Evolutionary conservation across 306 rosid genomes (phyloP).

Genomic region (Mimosa pudica): DNA sequence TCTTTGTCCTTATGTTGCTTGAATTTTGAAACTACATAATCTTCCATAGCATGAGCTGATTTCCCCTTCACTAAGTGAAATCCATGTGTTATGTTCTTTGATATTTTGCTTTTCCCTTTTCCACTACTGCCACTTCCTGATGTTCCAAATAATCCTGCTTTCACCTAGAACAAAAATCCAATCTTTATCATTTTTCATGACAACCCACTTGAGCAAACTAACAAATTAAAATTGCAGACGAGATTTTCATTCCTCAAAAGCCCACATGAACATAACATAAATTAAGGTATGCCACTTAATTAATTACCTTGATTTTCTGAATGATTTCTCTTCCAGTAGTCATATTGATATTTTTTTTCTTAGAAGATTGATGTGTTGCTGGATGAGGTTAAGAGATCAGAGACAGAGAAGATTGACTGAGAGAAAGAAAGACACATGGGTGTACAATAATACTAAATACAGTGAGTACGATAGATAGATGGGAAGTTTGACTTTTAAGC

Average conservation of each 20-base stretch:
- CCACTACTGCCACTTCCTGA: conserved; percentile 52
- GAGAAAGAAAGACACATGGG: conserved; percentile 2
- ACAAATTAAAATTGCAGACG: not conserved
- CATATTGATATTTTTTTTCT: conserved; percentile 23
- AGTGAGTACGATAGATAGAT: not conserved
- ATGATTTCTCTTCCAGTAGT: conserved; percentile 47
- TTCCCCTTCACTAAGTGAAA: conserved; percentile 70
- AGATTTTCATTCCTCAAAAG: conserved; percentile 20
- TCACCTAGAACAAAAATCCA: conserved; percentile 30
- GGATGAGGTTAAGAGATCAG: not conserved
- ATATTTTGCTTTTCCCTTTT: conserved; percentile 60
- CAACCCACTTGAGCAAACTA: conserved; percentile 18
- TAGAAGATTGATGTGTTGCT: conserved; percentile 20
- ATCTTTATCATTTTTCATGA: not conserved
- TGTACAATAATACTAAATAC: not conserved
- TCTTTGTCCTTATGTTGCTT: conserved; percentile 51
- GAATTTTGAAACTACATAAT: conserved; percentile 59
- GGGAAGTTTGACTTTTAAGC: conserved; percentile 40
- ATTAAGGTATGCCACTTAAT: not conserved
- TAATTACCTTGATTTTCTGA: conserved; percentile 41
- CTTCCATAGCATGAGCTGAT: conserved; percentile 71
- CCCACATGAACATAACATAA: not conserved
- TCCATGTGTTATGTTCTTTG: conserved; percentile 55
- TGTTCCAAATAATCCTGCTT: conserved; percentile 44
- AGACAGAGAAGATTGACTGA: conserved; percentile 1